Conservation (phyloP, 345 rosid genomes). For the Bruguiera parviflora region DNA sequence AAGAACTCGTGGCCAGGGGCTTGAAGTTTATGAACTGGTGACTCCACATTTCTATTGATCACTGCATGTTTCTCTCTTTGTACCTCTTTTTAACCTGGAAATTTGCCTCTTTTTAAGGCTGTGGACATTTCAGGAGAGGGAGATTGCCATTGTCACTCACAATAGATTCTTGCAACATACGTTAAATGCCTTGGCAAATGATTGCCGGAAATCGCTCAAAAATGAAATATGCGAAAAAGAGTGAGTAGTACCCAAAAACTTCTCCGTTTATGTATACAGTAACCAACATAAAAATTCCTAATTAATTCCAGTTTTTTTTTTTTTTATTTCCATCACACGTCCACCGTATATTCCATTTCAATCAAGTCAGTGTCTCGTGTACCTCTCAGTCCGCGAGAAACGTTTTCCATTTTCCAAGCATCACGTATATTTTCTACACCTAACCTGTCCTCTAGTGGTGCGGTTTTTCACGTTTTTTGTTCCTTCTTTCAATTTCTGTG, state of each 20-base stretch:
- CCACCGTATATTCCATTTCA: no score
- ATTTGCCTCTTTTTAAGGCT: constrained; percentile 38
- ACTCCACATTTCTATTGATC: background rate
- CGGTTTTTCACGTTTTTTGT: background rate
- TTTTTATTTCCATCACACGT: background rate
- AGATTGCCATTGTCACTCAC: constrained; percentile 77
- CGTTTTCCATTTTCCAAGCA: no score
- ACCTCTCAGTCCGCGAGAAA: no score
- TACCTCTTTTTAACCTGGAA: no score
- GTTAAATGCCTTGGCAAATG: constrained; percentile 41
- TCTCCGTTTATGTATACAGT: no score
- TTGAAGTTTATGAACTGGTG: constrained; percentile 56
- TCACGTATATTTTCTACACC: no score
- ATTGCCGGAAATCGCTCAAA: constrained; percentile 22
- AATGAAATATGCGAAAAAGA: constrained; percentile 25
- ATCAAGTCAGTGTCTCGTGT: no score
- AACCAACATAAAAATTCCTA: background rate
- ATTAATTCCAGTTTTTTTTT: background rate
- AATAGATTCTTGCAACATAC: constrained; percentile 60
- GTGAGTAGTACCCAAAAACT: constrained; percentile 20
- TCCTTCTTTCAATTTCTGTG: background rate
- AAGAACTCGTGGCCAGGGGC: constrained; percentile 61
- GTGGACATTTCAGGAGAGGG: constrained; percentile 72
- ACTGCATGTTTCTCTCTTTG: background rate
- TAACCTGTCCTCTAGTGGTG: no score